Conservation (phyloP, 352 stramenopile species). For the Globisporangium paddicum region DNA sequence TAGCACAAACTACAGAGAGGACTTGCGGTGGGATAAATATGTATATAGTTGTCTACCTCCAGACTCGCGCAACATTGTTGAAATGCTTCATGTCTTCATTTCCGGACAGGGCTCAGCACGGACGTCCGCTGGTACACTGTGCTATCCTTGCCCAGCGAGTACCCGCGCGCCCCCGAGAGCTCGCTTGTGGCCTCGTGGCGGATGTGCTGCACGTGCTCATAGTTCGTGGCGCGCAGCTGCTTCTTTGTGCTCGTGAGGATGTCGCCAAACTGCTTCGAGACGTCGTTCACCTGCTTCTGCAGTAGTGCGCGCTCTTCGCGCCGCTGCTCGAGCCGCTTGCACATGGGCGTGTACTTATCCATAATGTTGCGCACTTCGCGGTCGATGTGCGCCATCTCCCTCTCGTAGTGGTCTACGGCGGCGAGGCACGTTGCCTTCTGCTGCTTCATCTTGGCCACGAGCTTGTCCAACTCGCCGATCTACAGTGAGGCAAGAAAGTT, state of each 20-base stretch:
- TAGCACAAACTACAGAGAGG: neutral
- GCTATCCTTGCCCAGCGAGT: conserved; percentile 49
- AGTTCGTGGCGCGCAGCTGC: conserved; percentile 38
- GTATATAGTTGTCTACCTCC: conserved; percentile 13
- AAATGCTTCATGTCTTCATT: no score
- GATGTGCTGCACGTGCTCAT: conserved; percentile 61
- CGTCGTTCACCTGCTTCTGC: conserved; percentile 40
- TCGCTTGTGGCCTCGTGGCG: conserved; percentile 50
- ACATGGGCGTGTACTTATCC: conserved; percentile 57
- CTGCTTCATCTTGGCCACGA: conserved; percentile 65
- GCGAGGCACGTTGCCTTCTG: conserved; percentile 50
- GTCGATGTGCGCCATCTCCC: conserved; percentile 58
- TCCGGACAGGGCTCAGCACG: neutral
- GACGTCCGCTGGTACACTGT: conserved; percentile 55
- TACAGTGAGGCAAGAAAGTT: conserved; percentile 12
- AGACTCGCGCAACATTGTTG: neutral
- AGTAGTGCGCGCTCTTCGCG: conserved; percentile 37
- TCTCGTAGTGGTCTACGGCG: conserved; percentile 44
- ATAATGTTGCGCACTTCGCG: conserved; percentile 59
- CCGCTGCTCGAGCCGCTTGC: conserved; percentile 51
- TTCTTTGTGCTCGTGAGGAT: conserved; percentile 62
- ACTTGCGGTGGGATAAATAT: neutral
- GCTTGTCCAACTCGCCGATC: conserved; percentile 71
- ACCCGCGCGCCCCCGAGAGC: conserved; percentile 41
- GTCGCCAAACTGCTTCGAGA: conserved; percentile 54